Evolutionary conservation across 192 early-diverging fungal genomes (phyloP).

Genomic region (Powellomyces hirtus): DNA sequence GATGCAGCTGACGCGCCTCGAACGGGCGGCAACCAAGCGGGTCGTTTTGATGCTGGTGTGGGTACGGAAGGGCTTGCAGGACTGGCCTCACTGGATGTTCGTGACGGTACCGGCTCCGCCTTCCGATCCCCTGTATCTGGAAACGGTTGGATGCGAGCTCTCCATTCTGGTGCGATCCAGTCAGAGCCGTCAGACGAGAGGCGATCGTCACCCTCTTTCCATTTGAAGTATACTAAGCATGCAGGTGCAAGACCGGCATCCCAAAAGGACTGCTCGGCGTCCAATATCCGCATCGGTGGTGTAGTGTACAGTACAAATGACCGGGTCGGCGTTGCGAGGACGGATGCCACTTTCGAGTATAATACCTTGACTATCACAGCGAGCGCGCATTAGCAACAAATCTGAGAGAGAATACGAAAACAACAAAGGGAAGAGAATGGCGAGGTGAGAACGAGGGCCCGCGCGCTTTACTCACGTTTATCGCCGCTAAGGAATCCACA

Average conservation of each 20-base stretch:
- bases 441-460: too few relatives aligned
- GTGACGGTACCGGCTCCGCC: not conserved
- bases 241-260: constrained; percentile 41
- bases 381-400: not conserved
- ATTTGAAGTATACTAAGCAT: constrained; percentile 46
- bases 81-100: not conserved
- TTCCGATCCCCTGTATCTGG: constrained; percentile 10
- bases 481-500: constrained; percentile 71
- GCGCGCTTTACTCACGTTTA: constrained; percentile 46
- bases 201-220: constrained; percentile 26
- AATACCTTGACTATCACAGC: not conserved
- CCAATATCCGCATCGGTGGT: constrained; percentile 38
- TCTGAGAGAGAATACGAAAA: not conserved
- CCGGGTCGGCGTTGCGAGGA: constrained; percentile 6
- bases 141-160: constrained; percentile 20
- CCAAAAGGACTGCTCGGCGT: constrained; percentile 41
- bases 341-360: not conserved
- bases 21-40: not conserved
- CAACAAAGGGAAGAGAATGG: not conserved
- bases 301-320: constrained; percentile 37
- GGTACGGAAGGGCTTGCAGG: not conserved
- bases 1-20: not conserved
- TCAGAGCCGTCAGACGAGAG: not conserved
- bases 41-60: not conserved
- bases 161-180: constrained; percentile 12